Evolutionary conservation across 345 rosid genomes (phyloP).

Genomic region (Rhodamnia argentea): DNA sequence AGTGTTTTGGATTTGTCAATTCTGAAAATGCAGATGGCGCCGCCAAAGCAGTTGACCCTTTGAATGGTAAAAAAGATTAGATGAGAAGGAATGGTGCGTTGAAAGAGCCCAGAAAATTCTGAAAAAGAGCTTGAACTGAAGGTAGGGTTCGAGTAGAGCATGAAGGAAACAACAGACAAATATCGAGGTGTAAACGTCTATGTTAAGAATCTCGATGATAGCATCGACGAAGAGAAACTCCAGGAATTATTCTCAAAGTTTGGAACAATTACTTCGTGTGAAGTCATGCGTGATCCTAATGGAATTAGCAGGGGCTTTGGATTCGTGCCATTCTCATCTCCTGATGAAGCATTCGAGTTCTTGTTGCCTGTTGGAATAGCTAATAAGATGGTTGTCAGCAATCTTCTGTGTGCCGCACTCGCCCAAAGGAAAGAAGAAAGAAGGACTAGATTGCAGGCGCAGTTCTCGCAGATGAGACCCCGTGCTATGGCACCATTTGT

Average conservation of each 20-base stretch:
- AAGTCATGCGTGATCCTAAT: constrained; percentile 90
- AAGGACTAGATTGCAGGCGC: constrained; percentile 75
- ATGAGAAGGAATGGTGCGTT: constrained; percentile 90
- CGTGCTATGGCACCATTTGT: constrained; percentile 45
- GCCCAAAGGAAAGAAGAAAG: constrained; percentile 70
- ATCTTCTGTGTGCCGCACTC: constrained; percentile 61
- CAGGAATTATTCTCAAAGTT: constrained; percentile 64
- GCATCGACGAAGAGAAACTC: constrained; percentile 74
- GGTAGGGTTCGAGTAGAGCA: constrained; percentile 56
- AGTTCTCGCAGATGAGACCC: constrained; percentile 74
- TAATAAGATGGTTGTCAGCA: constrained; percentile 51
- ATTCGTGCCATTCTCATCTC: constrained; percentile 79
- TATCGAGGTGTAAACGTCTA: constrained; percentile 76
- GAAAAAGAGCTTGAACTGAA: constrained; percentile 78
- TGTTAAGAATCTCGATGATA: constrained; percentile 78
- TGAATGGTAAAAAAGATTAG: constrained; percentile 64
- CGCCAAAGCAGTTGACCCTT: constrained; percentile 70
- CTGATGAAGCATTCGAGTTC: constrained; percentile 85
- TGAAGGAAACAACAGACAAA: constrained; percentile 77
- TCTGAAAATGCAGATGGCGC: constrained; percentile 72
- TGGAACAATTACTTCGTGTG: constrained; percentile 81
- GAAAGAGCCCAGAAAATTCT: constrained; percentile 85
- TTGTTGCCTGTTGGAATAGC: constrained; percentile 60
- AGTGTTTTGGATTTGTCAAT: constrained; percentile 89
- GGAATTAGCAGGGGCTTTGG: constrained; percentile 92